These are phyloP conservation scores for Solanum medicagineum DNA, from an alignment of 257 asterid species.

Conservation along the genomic window DNA sequence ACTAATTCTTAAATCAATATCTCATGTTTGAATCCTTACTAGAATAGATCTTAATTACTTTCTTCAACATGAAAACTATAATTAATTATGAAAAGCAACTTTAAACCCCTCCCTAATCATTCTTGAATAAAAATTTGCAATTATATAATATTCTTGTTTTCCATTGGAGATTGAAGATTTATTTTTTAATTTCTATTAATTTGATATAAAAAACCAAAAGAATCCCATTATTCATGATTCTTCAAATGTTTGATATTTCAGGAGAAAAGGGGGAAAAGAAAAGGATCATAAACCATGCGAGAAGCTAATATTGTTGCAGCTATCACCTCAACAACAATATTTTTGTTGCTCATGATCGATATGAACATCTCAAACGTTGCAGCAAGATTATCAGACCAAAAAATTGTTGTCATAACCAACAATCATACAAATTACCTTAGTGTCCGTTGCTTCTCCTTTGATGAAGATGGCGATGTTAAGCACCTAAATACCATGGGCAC, in stretches of 20 bases:
- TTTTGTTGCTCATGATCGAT: neutral
- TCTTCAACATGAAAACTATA: neutral
- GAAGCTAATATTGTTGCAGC: neutral
- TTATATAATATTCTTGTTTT: neutral
- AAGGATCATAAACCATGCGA: neutral
- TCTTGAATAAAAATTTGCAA: neutral
- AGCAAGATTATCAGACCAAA: neutral
- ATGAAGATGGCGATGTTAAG: constrained; percentile 5
- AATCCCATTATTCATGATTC: too few species aligned
- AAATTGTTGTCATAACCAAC: constrained; percentile 29
- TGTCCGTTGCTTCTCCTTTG: constrained; percentile 50
- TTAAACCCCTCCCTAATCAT: neutral
- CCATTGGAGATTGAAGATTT: too few species aligned
- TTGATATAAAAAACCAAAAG: too few species aligned
- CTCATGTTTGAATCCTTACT: neutral
- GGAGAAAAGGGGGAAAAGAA: neutral
- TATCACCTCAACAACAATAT: neutral
- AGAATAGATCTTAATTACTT: neutral
- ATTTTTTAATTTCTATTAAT: neutral
- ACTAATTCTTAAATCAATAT: too few species aligned
- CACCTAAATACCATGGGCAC: constrained; percentile 31
- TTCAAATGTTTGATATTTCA: neutral
- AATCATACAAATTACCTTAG: constrained; percentile 55
- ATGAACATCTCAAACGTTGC: neutral
- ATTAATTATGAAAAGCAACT: neutral